Base-by-base conservation (phyloP, 1,284 basidiomycete genomes). In the Ceratorhiza oryzae-sativae region DNA sequence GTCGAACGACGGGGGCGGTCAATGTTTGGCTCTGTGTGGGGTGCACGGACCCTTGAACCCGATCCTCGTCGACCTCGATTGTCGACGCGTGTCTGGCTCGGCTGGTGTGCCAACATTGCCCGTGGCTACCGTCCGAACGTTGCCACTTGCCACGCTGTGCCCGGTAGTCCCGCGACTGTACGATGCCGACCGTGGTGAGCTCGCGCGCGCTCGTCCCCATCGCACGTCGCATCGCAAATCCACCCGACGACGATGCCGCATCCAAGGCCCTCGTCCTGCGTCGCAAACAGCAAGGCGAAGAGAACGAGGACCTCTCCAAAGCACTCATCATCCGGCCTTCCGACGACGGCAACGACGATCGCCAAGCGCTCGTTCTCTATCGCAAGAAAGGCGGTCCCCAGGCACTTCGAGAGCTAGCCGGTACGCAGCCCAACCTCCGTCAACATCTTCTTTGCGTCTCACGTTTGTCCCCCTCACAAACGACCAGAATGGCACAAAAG, bases 121-220 rank as follows among this genome's bases (percentile, higher is more conserved):
- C n/a, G n/a, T n/a, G n/a, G n/a, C n/a, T n/a, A n/a, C n/a, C n/a
- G n/a, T n/a, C n/a, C n/a, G n/a, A n/a, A n/a, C n/a, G n/a, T n/a
- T n/a, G n/a, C n/a, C n/a, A n/a, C n/a, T 15, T 51, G 30, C 27
- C 25, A 27, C 9, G 13, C 13, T 53, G 27, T 53, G 18, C 51
- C 20, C 6, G 12, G 13, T 20, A 56, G 53, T 36, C 32, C 39
- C 32, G 34, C 53, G 59, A 46, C 41, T n/a, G 46, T 39, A 56
- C 63, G 48, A 70, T 70, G 67, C 67, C 67, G 6, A 70, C 67
- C 27, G 55, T 70, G 39, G 67, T 70, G 53, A 70, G 67, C 55
- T 70, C 67, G 27, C 53, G 67, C 23, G 55, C 67, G 0, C 55
- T 70, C 20, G 55, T 70, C 20, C 67, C 67, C 42, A 56, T 70